These are phyloP conservation scores for Monilinia fructigena DNA, from an alignment of 2,329 filamentous ascomycete genomes.

Conservation along the genomic window DNA sequence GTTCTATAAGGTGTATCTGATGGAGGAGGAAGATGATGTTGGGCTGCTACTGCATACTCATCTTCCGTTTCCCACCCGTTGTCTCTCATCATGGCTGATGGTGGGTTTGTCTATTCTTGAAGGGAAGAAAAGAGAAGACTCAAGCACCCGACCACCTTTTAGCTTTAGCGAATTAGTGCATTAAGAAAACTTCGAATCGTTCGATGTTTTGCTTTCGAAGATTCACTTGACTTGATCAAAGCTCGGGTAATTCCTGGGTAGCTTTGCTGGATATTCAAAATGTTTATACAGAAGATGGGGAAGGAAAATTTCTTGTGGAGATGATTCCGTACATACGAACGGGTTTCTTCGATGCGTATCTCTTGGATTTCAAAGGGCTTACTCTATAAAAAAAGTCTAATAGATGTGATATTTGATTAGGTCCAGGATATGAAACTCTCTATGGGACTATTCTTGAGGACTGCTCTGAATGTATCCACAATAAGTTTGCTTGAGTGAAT, in stretches of 20 bases:
- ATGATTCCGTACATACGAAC: neutral
- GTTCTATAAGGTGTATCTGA: conserved; percentile 71
- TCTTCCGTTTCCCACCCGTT: conserved; percentile 61
- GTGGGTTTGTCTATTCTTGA: conserved; percentile 7
- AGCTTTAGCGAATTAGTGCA: conserved; percentile 7
- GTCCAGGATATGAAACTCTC: conserved; percentile 12
- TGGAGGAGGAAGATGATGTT: conserved; percentile 65
- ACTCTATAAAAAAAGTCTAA: neutral
- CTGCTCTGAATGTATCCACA: conserved; percentile 1
- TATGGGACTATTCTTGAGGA: conserved; percentile 8
- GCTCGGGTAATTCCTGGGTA: conserved; percentile 10
- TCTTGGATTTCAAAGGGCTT: neutral
- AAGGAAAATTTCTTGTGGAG: neutral
- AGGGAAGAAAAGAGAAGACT: conserved; percentile 11
- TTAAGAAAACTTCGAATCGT: neutral
- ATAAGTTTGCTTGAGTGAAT: conserved; percentile 5
- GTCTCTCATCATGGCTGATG: conserved; percentile 45
- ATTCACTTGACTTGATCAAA: conserved; percentile 18
- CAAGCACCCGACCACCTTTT: conserved; percentile 10
- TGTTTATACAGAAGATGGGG: conserved; percentile 8
- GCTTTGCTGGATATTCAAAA: neutral
- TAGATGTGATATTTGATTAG: conserved; percentile 8
- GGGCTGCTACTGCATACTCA: conserved; percentile 56
- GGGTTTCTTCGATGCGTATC: conserved; percentile 1
- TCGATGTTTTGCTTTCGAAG: neutral